Conservation (phyloP, 345 rosid genomes). For the Cardamine resedifolia region DNA sequence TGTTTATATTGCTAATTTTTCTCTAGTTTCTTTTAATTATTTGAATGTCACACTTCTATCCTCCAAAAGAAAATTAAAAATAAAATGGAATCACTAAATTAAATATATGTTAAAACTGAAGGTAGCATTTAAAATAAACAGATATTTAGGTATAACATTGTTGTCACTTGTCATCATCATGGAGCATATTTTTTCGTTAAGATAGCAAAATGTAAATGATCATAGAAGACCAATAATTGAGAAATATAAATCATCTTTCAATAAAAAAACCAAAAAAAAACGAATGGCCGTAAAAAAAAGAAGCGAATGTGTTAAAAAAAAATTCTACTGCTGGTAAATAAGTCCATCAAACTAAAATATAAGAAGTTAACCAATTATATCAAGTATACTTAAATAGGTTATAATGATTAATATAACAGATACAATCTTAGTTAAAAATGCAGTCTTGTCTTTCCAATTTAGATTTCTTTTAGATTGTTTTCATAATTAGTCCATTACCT, state of each 20-base stretch:
- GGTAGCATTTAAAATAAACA: not conserved
- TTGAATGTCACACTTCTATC: not conserved
- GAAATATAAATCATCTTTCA: not conserved
- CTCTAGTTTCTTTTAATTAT: not conserved
- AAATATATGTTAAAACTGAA: not conserved
- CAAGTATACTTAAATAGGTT: not conserved
- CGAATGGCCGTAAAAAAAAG: too few relatives aligned
- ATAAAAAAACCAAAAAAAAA: too few relatives aligned
- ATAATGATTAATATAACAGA: not conserved
- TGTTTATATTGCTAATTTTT: not conserved
- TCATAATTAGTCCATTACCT: not conserved
- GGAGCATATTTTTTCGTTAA: not conserved
- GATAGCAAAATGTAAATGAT: not conserved
- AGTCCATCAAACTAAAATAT: not conserved
- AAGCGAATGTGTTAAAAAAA: too few relatives aligned
- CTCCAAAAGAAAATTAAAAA: not conserved
- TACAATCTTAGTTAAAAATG: not conserved
- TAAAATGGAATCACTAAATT: not conserved
- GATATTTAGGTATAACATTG: not conserved
- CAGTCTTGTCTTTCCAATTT: not conserved
- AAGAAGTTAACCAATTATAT: not conserved
- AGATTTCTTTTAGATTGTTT: not conserved
- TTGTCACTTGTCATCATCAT: not conserved
- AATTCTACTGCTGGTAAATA: not conserved
- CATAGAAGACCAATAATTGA: not conserved